Evolutionary conservation across 306 rosid species (phyloP), one percentile per base, ranked within the genome.

Genomic region (Delonix regia): DNA sequence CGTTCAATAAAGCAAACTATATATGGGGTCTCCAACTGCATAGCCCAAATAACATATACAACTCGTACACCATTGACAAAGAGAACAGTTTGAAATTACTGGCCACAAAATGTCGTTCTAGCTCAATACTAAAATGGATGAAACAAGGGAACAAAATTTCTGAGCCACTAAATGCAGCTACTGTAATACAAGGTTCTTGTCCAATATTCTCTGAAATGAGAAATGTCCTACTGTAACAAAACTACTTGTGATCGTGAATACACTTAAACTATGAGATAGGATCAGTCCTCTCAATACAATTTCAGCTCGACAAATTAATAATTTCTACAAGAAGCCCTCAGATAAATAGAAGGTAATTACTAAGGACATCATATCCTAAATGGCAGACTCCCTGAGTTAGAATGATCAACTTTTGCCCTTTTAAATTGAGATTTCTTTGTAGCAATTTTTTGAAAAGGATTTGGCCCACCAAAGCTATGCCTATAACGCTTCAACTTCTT

Each of bases 381-480:
- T 45, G 97, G 98, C 39, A 66, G 85, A 62, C 85, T 89, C 75
- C 87, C 89, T 25, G 96, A 84, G 73, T 76, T 78, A 67, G 78
- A 85, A 34, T 81, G 84, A 30, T 89, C 83, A 64, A 84, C 19
- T 82, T 79, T 92, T 34, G 80, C 80, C 73, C 59, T 86, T 83
- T 91, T 90, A 7, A 11, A 65, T 61, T 77, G 80, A 0, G 83
- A 63, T 69, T 89, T 89, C 90, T 84, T 80, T 6, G 55, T 72
- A 24, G 97, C 93, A 62, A 88, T 79, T 79, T 77, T 80, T 89
- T 94, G 97, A 82, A 94, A 94, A 64, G 85, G 89, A 82, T 94
- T 94, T 24, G 88, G 78, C 60, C 94, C 94, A 36, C 81, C 92
- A 68, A 82, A 87, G 21, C 73, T 79, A 2, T 53, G 81, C 80